Conservation (phyloP, 305 asterid species). For the Fraxinus paxiana region DNA sequence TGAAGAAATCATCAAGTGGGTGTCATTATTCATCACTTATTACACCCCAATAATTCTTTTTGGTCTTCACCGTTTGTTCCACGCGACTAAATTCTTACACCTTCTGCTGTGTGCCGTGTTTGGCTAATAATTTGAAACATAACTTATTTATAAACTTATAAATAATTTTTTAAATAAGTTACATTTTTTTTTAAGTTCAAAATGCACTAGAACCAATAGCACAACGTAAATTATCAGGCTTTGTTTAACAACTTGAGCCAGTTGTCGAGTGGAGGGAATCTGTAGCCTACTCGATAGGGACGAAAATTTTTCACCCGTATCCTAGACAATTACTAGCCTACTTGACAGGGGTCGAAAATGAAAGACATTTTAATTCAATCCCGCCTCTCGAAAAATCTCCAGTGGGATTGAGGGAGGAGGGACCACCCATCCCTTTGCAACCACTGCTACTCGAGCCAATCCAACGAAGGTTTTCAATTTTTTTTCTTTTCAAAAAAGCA, state of each 20-base stretch:
- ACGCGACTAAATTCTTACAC: background rate
- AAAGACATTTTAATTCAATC: too few relatives aligned
- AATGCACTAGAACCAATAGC: too few relatives aligned
- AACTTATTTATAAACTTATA: too few relatives aligned
- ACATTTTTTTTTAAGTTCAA: background rate
- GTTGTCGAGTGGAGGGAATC: background rate
- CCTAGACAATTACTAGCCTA: background rate
- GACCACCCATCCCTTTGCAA: background rate
- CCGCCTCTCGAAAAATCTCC: background rate
- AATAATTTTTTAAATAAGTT: too few relatives aligned
- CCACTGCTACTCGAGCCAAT: background rate
- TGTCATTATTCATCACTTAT: background rate
- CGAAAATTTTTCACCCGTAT: background rate
- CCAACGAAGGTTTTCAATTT: background rate
- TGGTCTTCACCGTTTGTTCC: background rate
- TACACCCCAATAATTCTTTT: background rate
- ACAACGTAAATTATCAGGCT: too few relatives aligned
- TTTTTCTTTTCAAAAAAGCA: background rate
- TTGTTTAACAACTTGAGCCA: background rate
- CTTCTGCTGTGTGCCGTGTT: background rate
- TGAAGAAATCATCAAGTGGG: slow-evolving; percentile 5
- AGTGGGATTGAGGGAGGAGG: background rate
- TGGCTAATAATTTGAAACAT: background rate
- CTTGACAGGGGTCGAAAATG: background rate
- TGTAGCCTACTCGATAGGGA: background rate